Conservation (phyloP, 2,329 filamentous ascomycete genomes). For the Rutstroemia sp. region DNA sequence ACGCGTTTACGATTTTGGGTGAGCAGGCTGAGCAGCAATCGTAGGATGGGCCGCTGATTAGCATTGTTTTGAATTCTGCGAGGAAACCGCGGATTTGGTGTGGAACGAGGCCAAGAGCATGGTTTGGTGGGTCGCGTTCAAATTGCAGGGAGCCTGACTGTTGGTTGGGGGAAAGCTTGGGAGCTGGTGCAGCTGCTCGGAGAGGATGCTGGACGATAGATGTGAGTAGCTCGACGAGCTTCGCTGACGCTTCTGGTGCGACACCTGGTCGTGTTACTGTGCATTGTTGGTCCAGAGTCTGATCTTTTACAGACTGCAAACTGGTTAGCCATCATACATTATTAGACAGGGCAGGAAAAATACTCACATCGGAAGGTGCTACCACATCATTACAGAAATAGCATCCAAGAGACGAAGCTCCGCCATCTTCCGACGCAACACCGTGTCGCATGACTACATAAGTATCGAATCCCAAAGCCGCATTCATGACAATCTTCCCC, state of each 20-base stretch:
- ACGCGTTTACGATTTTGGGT: slow-evolving; percentile 58
- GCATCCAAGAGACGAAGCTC: slow-evolving; percentile 71
- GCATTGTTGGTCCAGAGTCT: slow-evolving; percentile 95
- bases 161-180: slow-evolving; percentile 30
- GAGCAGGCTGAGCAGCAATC: slow-evolving; percentile 78
- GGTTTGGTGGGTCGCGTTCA: slow-evolving; percentile 48
- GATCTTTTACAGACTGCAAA: slow-evolving; percentile 77
- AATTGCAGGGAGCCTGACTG: slow-evolving; percentile 34
- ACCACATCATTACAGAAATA: slow-evolving; percentile 99
- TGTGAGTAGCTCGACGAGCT: slow-evolving; percentile 83
- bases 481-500: slow-evolving; percentile 94
- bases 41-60: slow-evolving; percentile 68
- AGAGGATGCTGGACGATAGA: slow-evolving; percentile 83
- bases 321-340: too few species aligned
- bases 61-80: slow-evolving; percentile 64
- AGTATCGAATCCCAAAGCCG: slow-evolving; percentile 90
- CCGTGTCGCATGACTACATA: slow-evolving; percentile 98
- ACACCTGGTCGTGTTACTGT: slow-evolving; percentile 93
- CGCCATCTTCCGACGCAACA: slow-evolving; percentile 48
- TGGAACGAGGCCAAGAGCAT: slow-evolving; percentile 63
- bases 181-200: slow-evolving; percentile 54
- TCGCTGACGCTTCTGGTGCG: slow-evolving; percentile 82
- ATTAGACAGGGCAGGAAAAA: too few species aligned
- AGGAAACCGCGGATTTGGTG: slow-evolving; percentile 77
- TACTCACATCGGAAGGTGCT: slow-evolving; percentile 79